Base-by-base conservation (phyloP, 192 early-diverging fungal species). In the Phlyctochytrium bullatum region DNA sequence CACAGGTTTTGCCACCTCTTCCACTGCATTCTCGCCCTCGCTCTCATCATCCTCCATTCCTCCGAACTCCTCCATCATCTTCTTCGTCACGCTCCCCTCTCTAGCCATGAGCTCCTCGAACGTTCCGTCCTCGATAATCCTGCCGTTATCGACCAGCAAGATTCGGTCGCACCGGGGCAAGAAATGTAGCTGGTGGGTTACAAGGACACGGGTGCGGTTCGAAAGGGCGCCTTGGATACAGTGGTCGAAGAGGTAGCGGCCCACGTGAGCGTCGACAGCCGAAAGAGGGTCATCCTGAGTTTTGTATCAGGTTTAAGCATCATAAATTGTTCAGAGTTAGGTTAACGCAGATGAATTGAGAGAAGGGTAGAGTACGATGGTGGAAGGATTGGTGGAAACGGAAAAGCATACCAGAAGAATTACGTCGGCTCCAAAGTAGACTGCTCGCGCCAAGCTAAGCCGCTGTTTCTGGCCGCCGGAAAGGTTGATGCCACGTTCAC, bases 141-240 rank as follows among this genome's bases (percentile, higher is more conserved):
- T 67, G 25, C 92, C 91, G 27, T 91, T 78, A 33, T 90, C 87
- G 63, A 96, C 69, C 20, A 80, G 76, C 14, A 94, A 64, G 2
- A 98, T 74, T 60, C 84, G 88, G 61, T 94, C 88, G 40, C 85
- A 88, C 54, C 86, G 78, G 0, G 93, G 92, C 57, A 97, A 62
- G 56, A 90, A 78, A 63, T 91, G 85, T 0, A 94, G 80, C 60
- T 88, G 84, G 71, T 96, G 92, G 0, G 94, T 94, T 1, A 94
- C 90, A 62, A 98, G 68, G 24, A 98, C 65, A 32, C 93, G 85
- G 2, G 93, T 90, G 80, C 93, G 93, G 59, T 79, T 83, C 1
- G 72, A 76, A 30, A 94, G 74, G 20, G 79, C 32, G 0, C 86
- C 86, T 33, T 69, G 33, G 71, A 93, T 89, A 59, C 87, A 92